Percentiles rank a stretch among this genome's conserved stretches.
Evolutionary conservation across 2,329 filamentous ascomycete species (phyloP).

Genomic region (Neonectria coccinea): DNA sequence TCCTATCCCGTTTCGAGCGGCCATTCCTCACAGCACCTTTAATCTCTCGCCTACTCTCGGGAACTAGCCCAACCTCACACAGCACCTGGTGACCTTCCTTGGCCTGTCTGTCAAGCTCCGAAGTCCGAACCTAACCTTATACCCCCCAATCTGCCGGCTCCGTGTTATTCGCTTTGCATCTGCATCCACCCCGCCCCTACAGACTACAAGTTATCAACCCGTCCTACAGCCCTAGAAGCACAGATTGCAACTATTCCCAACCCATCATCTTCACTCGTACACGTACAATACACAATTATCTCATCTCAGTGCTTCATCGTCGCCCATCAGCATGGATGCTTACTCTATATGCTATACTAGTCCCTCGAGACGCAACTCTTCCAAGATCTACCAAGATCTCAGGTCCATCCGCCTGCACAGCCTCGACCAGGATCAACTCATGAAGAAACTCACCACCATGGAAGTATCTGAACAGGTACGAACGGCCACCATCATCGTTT

Average conservation of each 20-base stretch:
- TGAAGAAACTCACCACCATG: slow-evolving; percentile 47
- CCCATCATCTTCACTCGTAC: slow-evolving; percentile 4
- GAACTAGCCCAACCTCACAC: slow-evolving; percentile 31
- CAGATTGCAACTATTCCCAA: slow-evolving; percentile 27
- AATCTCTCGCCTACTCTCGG: slow-evolving; percentile 24
- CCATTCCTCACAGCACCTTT: slow-evolving; percentile 21
- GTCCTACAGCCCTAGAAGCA: slow-evolving; percentile 35
- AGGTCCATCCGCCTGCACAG: slow-evolving; percentile 55
- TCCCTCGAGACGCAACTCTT: slow-evolving; percentile 56
- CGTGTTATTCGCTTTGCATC: slow-evolving; percentile 7
- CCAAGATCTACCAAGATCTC: slow-evolving; percentile 64
- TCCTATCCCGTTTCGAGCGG: slow-evolving; percentile 27
- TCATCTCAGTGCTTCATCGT: slow-evolving; percentile 13
- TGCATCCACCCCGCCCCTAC: slow-evolving; percentile 21
- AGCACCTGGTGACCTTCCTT: slow-evolving; percentile 39
- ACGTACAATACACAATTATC: slow-evolving; percentile 21
- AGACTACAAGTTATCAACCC: slow-evolving; percentile 16
- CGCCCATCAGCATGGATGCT: slow-evolving; percentile 59
- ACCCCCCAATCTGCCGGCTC: slow-evolving; percentile 30
- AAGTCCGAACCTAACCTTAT: slow-evolving; percentile 40
- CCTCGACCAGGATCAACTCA: slow-evolving; percentile 48
- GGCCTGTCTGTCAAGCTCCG: slow-evolving; percentile 34
- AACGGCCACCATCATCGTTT: neutral
- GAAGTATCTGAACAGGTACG: slow-evolving; percentile 54
- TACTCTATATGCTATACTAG: slow-evolving; percentile 63